These are phyloP conservation scores for Aureobasidium mangrovei DNA, from an alignment of 2,329 filamentous ascomycete species.

Conservation along the genomic window DNA sequence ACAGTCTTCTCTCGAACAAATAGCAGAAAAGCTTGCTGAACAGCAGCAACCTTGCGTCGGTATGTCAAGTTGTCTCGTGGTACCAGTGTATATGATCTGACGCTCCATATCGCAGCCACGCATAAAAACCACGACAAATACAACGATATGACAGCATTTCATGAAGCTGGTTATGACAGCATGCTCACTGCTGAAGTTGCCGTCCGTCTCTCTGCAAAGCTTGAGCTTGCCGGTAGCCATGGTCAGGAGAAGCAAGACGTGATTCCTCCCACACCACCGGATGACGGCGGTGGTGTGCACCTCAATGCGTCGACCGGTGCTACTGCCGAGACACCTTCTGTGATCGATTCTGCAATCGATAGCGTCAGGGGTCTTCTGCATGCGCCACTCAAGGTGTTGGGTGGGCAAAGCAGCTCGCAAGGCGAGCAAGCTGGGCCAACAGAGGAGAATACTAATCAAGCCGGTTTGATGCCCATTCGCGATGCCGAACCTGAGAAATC, in stretches of 20 bases:
- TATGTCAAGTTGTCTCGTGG: slow-evolving; percentile 17
- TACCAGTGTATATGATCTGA: neutral
- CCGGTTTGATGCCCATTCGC: too few relatives aligned
- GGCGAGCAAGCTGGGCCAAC: neutral
- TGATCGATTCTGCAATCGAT: slow-evolving; percentile 1
- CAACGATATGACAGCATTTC: slow-evolving; percentile 33
- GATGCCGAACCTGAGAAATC: neutral
- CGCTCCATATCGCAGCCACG: slow-evolving; percentile 20
- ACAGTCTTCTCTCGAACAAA: slow-evolving; percentile 39
- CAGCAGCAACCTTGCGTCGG: slow-evolving; percentile 36
- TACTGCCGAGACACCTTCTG: neutral
- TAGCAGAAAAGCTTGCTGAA: slow-evolving; percentile 35
- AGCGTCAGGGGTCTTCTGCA: slow-evolving; percentile 5
- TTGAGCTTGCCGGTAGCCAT: slow-evolving; percentile 35
- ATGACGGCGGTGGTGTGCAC: slow-evolving; percentile 17
- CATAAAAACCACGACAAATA: slow-evolving; percentile 35
- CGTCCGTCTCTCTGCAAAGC: slow-evolving; percentile 45
- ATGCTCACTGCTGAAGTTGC: slow-evolving; percentile 52
- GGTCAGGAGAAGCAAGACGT: slow-evolving; percentile 17
- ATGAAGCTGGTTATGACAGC: slow-evolving; percentile 58
- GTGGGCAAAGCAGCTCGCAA: neutral
- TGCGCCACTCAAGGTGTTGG: neutral
- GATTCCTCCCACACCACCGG: slow-evolving; percentile 10
- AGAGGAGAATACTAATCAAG: neutral
- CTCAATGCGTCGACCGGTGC: neutral